phyloP scores from a whole-genome alignment of 192 early-diverging fungal genomes.

The Coemansia sp. region DNA sequence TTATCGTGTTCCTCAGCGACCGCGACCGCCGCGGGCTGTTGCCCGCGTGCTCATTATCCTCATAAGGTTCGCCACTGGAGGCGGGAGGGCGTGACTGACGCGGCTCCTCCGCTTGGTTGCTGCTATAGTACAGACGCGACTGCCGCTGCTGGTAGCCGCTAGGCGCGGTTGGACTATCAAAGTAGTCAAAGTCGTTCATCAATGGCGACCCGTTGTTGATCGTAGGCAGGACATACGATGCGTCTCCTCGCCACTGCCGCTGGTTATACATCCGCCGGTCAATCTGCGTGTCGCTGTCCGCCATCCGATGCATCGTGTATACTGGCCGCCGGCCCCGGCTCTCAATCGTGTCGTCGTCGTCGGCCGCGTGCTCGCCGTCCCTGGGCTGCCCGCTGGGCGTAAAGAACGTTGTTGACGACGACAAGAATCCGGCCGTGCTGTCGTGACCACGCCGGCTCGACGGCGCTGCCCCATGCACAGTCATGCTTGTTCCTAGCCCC shows the following conservation, averaged over 20 bases:
- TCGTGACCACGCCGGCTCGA: too few species aligned
- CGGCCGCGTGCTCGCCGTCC: not conserved
- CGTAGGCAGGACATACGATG: conserved; percentile 20
- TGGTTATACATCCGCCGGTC: conserved; percentile 2
- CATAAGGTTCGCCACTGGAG: not conserved
- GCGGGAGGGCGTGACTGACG: not conserved
- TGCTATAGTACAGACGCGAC: not conserved
- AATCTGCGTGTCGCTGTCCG: conserved; percentile 24
- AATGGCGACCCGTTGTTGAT: conserved; percentile 39
- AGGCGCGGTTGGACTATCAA: conserved; percentile 8
- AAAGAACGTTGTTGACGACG: conserved; percentile 1
- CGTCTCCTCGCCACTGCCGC: not conserved
- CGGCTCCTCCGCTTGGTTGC: conserved; percentile 1
- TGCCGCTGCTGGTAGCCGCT: conserved; percentile 1
- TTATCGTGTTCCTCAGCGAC: conserved; percentile 44
- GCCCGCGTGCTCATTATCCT: conserved; percentile 5
- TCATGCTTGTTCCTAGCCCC: too few species aligned
- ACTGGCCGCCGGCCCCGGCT: conserved; percentile 4
- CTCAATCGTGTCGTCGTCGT: not conserved
- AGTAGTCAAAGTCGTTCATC: conserved; percentile 14
- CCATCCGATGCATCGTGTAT: conserved; percentile 24
- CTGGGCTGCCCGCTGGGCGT: not conserved
- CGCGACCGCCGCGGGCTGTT: conserved; percentile 39
- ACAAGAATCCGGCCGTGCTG: not conserved
- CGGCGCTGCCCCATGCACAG: too few species aligned